These are phyloP conservation scores for Lolium rigidum DNA, from an alignment of 176 grass and related monocot species.

Conservation along the genomic window DNA sequence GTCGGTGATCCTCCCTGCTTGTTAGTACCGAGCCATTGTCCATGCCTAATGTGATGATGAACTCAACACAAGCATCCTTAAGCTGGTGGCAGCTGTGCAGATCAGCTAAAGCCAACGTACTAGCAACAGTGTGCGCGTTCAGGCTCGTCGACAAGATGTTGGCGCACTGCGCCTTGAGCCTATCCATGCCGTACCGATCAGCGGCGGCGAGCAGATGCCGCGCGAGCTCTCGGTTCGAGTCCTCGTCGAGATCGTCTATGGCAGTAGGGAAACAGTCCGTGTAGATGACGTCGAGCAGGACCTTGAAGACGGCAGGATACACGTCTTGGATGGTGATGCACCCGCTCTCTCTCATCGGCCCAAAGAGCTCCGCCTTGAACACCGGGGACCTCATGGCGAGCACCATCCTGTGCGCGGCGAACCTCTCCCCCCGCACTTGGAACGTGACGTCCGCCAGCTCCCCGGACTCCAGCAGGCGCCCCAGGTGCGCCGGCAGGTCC, in stretches of 20 bases:
- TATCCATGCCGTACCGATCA: conserved; percentile 10
- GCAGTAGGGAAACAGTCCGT: neutral
- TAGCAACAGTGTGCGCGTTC: neutral
- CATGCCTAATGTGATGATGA: too few relatives aligned
- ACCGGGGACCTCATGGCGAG: neutral
- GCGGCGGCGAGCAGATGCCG: conserved; percentile 3
- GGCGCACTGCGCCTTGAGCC: neutral
- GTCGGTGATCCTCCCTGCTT: neutral
- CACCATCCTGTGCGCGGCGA: neutral
- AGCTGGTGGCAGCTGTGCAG: neutral
- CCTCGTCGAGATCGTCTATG: neutral
- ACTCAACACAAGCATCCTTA: neutral
- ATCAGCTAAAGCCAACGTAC: neutral
- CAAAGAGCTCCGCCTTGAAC: neutral
- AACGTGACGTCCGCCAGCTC: neutral
- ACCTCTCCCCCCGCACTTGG: neutral
- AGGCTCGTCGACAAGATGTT: neutral
- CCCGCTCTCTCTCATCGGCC: neutral
- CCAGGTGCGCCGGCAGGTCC: neutral
- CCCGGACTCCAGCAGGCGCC: neutral
- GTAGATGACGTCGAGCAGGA: neutral
- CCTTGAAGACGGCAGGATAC: neutral
- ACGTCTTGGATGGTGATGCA: neutral
- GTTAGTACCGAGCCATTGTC: neutral
- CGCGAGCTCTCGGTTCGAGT: neutral